A percentile compares a stretch with the other conserved stretches of the same genome.
phyloP scores from a whole-genome alignment of 208 protist genomes.

The Trypanosoma vivax region DNA sequence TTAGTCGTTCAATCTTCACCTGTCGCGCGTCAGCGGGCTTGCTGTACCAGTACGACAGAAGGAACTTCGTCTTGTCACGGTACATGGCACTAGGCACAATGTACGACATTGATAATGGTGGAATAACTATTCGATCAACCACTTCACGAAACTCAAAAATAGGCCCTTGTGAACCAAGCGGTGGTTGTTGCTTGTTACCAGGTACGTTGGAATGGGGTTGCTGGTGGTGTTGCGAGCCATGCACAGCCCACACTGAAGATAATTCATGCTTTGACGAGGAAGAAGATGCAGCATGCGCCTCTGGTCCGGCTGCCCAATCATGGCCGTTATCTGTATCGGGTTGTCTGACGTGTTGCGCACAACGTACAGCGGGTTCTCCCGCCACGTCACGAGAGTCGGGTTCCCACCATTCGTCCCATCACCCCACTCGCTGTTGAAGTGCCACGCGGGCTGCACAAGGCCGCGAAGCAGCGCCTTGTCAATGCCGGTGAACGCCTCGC shows the following conservation, averaged over 20 bases:
- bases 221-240: constrained; percentile 30
- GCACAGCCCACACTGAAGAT: constrained; percentile 65
- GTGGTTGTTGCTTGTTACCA: constrained; percentile 81
- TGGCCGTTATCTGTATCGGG: constrained; percentile 59
- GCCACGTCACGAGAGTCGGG: constrained; percentile 44
- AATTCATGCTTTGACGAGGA: constrained; percentile 54
- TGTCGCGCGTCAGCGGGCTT: constrained; percentile 29
- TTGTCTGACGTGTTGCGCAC: constrained; percentile 35
- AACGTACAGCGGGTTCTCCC: constrained; percentile 54
- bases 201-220: constrained; percentile 53
- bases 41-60: constrained; percentile 74
- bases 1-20: constrained; percentile 36
- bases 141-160: constrained; percentile 63
- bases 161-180: constrained; percentile 53
- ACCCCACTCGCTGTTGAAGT: constrained; percentile 42
- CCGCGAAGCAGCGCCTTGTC: constrained; percentile 34
- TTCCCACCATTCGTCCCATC: constrained; percentile 45
- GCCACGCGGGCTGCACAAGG: constrained; percentile 18
- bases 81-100: constrained; percentile 62
- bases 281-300: constrained; percentile 58
- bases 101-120: constrained; percentile 65
- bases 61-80: constrained; percentile 70
- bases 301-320: constrained; percentile 75
- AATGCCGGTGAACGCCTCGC: constrained; percentile 39
- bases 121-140: constrained; percentile 54